Percentiles rank a stretch among this genome's conserved stretches.
Evolutionary conservation across 352 stramenopile genomes (phyloP).

Genomic region (Phytophthora nicotianae): DNA sequence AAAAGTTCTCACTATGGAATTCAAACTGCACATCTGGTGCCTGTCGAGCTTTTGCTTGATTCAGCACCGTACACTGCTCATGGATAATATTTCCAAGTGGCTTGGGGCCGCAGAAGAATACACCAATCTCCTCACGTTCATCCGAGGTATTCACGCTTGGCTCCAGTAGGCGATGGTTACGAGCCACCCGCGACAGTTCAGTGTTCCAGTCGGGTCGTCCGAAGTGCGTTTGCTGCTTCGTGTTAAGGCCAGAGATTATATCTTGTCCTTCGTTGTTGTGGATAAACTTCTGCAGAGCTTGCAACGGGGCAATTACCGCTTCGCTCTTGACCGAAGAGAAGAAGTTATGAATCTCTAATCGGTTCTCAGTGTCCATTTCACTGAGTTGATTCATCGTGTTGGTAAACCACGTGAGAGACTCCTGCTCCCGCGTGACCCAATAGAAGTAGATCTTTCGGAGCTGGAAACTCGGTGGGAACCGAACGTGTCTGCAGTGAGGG

Average conservation of each 20-base stretch:
- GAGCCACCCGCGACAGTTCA: conserved; percentile 60
- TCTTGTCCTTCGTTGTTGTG: conserved; percentile 67
- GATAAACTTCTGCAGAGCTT: conserved; percentile 79
- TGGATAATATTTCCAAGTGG: conserved; percentile 59
- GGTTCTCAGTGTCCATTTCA: conserved; percentile 70
- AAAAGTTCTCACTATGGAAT: conserved; percentile 80
- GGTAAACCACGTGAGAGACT: conserved; percentile 78
- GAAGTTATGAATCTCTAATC: conserved; percentile 86
- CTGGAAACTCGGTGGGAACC: conserved; percentile 69
- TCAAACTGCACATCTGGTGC: conserved; percentile 58
- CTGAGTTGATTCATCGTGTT: conserved; percentile 86
- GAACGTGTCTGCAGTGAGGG: conserved; percentile 53
- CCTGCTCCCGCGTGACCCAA: conserved; percentile 79
- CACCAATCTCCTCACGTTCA: conserved; percentile 66
- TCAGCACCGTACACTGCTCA: conserved; percentile 64
- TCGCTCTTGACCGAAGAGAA: conserved; percentile 77
- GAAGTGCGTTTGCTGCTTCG: conserved; percentile 79
- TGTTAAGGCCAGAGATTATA: conserved; percentile 72
- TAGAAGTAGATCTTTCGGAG: conserved; percentile 88
- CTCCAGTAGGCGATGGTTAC: conserved; percentile 46
- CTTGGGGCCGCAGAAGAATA: conserved; percentile 83
- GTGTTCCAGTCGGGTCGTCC: conserved; percentile 77
- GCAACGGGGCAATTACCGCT: conserved; percentile 57
- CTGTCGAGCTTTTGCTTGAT: conserved; percentile 45
- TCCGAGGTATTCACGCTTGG: conserved; percentile 25